Evolutionary conservation across 805 yeast species (phyloP), one percentile per base, ranked within the genome.

Genomic region (Monosporozyma servazzii): DNA sequence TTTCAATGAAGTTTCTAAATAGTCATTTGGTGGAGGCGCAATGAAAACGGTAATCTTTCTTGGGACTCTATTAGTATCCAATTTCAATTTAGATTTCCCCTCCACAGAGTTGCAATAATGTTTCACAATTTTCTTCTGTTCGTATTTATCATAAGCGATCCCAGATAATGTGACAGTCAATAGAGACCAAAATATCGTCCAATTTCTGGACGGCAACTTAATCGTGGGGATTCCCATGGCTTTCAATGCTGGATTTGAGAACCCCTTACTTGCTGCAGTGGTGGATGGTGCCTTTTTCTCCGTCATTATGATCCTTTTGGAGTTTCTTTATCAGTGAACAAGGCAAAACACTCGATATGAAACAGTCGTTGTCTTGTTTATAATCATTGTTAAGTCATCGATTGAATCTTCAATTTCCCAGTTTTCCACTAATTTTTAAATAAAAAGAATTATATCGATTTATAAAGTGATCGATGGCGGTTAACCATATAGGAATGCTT

Each of bases 21-120:
- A 87, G 65, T 91, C 97, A 60, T 87, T 86, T 20, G 99, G 98
- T 8, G 98, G 97, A n/a, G 99, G 99, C 0, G 96, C 95, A 51
- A 90, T 77, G 65, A 83, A 90, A 1, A 93, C 81, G 1, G 86
- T 80, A 46, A 93, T 71, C 58, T 83, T 86, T 53, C 99, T 76
- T 2, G 96, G 88, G 20, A 77, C 60, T 50, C 75, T 74, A 52
- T 78, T 70, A 1, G 81, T 67, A 2, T 65, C 63, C 43, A 82
- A 59, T 17, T 78, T 76, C 27, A 65, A 72, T 25, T 77, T 64
- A 13, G 91, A 79, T 45, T 77, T 65, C 15, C 66, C 69, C 45
- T 79, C 70, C 2, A 88, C 95, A 48, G 71, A 58, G 18, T 74
- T 74, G 73, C 84, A 80, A 78, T 86, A 88, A 54, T 76, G 73